These are phyloP conservation scores for Batrachochytrium dendrobatidis DNA, from an alignment of 371 early-diverging fungal species.

Conservation along the genomic window DNA sequence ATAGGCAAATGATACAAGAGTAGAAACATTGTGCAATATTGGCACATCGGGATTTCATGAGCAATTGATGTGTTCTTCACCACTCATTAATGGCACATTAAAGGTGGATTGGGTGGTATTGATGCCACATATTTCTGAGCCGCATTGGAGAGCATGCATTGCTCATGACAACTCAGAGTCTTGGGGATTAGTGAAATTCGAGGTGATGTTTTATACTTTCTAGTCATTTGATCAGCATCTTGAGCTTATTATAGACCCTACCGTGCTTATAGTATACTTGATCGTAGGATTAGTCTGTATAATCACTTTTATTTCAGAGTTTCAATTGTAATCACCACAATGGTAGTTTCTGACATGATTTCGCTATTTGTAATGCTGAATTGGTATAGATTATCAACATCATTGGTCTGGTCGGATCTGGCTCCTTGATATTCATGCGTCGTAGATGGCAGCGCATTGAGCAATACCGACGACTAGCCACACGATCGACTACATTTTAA, in stretches of 20 bases:
- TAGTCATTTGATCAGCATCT: not conserved
- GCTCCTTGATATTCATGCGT: conserved; percentile 2
- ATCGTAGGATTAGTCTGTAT: no score
- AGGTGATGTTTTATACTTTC: not conserved
- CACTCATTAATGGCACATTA: not conserved
- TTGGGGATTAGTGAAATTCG: conserved; percentile 1
- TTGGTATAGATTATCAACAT: conserved; percentile 1
- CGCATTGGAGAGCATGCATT: not conserved
- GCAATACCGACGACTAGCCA: no score
- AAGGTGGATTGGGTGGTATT: not conserved
- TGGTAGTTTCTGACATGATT: no score
- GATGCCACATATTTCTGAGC: not conserved
- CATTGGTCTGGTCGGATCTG: not conserved
- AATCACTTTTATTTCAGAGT: no score
- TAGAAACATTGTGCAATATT: no score
- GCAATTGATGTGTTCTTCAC: not conserved
- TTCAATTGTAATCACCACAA: no score
- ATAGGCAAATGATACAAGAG: no score
- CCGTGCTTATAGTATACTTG: no score
- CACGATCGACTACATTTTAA: no score
- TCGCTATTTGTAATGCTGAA: no score
- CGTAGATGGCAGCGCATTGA: not conserved
- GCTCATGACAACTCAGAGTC: not conserved
- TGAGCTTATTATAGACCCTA: not conserved
- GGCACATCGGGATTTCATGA: conserved; percentile 3